Percentiles rank a stretch among this genome's conserved stretches.
Evolutionary conservation across 73 alveolate species (phyloP).

Genomic region (Halteria grandinella): DNA sequence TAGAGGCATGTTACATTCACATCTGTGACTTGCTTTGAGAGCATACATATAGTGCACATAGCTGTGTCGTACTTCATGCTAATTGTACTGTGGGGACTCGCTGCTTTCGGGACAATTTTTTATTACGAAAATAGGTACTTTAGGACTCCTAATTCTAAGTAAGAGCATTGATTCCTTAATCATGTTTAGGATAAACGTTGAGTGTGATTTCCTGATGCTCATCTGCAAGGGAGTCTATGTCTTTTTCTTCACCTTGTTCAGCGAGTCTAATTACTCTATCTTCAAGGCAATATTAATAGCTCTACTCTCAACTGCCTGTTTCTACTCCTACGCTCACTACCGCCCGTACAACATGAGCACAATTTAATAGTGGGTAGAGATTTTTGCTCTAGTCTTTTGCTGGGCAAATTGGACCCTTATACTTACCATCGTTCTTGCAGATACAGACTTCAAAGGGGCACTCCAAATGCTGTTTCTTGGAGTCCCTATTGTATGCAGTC

Average conservation of each 20-base stretch:
- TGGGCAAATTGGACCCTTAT: conserved; percentile 73
- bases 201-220: not conserved
- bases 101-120: conserved; percentile 11
- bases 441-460: conserved; percentile 83
- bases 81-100: not conserved
- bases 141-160: conserved; percentile 39
- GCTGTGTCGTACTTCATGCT: conserved; percentile 28
- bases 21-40: conserved; percentile 38
- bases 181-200: conserved; percentile 11
- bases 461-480: conserved; percentile 83
- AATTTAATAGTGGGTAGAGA: not conserved
- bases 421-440: conserved; percentile 71
- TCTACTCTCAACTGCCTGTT: conserved; percentile 17
- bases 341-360: conserved; percentile 26
- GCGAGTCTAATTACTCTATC: conserved; percentile 3
- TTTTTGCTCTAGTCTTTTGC: conserved; percentile 49
- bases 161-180: not conserved
- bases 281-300: conserved; percentile 24
- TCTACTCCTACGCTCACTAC: conserved; percentile 11
- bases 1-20: not conserved
- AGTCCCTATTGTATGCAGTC: conserved; percentile 72
- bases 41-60: conserved; percentile 51
- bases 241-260: conserved; percentile 32
- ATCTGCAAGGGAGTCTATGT: conserved; percentile 41
- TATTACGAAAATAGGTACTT: conserved; percentile 44